Base-by-base conservation (phyloP, 2,329 filamentous ascomycete genomes). In the Claviceps sp. region DNA sequence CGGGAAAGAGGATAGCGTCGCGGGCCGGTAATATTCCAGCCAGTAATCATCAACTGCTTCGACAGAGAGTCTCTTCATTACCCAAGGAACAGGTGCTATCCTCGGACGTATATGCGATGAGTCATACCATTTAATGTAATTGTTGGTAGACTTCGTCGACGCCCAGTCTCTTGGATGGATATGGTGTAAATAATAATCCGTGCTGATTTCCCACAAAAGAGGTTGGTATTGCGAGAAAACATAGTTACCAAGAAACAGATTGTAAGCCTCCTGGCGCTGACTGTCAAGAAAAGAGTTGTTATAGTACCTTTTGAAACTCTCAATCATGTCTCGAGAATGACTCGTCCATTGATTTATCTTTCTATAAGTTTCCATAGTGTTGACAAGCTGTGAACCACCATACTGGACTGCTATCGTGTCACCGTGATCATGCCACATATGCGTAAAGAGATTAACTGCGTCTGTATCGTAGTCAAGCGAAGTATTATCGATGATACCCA, bases 321-420 rank as follows among this genome's bases (percentile, higher is more conserved):
- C 93, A 22, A 98, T 90, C 91, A 98, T 97, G 66, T 98, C 93
- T 58, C 93, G 80, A 2, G 91, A 96, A 66, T 95, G 89, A 60
- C 88, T 95, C 23, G 89, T 95, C 93, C 93, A 98, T 65, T 97
- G 91, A 59, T 97, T 97, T 65, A 96, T 95, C 69, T 97, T 97
- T 52, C 93, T 86, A 66, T 98, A 98, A 4, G 93, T 98, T 58
- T 95, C 90, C 90, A 98, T 97, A 0, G 93, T 98, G 65, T 98
- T 98, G 60, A 98, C 93, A 0, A 98, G 78, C 66, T 98, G 93
- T 2, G 90, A 97, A 9, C 93, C 93, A 52, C 93, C 93, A 60
- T 98, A 98, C 65, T 98, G 93, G 50, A 97, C 86, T 1, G 93
- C 93, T 61, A 98, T 97, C 4, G 90, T 96, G 66, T 98, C 93